Conservation (phyloP, 2,329 filamentous ascomycete genomes). For the Aureobasidium sp. region DNA sequence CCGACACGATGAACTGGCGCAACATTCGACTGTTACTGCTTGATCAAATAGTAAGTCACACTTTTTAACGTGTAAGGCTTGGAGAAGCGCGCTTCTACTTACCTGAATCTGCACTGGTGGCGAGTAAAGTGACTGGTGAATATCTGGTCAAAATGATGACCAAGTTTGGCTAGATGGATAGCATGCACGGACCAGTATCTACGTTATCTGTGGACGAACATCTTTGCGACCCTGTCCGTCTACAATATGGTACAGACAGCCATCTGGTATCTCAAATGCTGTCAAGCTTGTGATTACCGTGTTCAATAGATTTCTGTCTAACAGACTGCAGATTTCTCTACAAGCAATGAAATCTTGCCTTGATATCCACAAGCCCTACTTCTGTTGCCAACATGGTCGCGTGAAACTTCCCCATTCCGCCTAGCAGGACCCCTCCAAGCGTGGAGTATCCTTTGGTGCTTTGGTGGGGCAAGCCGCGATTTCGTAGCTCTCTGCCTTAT, state of each 20-base stretch:
- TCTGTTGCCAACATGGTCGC: slow-evolving; percentile 2
- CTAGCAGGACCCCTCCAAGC: slow-evolving; percentile 6
- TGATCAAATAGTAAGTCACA: not conserved
- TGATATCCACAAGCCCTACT: not conserved
- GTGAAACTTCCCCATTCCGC: not conserved
- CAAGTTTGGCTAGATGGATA: slow-evolving; percentile 1
- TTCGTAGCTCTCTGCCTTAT: slow-evolving; percentile 11
- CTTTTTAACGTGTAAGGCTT: not conserved
- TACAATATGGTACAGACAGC: not conserved
- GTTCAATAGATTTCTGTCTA: not conserved
- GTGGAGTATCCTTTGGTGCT: slow-evolving; percentile 8
- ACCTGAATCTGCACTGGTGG: not conserved
- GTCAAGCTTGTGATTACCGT: no score
- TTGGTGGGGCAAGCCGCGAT: slow-evolving; percentile 12
- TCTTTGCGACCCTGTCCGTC: not conserved
- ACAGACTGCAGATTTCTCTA: not conserved
- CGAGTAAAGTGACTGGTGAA: not conserved
- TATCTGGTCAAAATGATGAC: not conserved
- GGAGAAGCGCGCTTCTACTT: not conserved
- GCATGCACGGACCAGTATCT: not conserved
- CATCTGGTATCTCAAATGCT: no score
- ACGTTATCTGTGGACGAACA: not conserved
- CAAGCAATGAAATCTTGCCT: not conserved
- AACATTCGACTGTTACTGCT: slow-evolving; percentile 12
- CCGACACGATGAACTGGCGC: not conserved